Conservation (phyloP, 2,329 filamentous ascomycete species). For the Ophiostoma ulmi region DNA sequence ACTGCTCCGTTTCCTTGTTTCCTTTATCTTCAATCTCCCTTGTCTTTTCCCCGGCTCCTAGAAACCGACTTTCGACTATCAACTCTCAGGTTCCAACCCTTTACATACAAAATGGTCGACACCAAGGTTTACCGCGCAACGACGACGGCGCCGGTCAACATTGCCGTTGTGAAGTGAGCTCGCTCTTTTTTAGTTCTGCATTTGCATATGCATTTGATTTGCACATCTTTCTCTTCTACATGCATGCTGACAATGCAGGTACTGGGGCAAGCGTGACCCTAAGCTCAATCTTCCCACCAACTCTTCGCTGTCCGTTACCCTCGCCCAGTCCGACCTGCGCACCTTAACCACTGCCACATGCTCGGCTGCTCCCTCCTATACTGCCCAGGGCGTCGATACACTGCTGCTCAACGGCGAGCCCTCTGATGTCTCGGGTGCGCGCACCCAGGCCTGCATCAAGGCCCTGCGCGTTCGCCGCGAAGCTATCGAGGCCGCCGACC, state of each 20-base stretch:
- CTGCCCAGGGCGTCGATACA: constrained; percentile 52
- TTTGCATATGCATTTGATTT: neutral
- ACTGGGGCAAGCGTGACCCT: constrained; percentile 96
- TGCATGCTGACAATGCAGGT: constrained; percentile 45
- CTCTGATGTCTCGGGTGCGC: constrained; percentile 79
- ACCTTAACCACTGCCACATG: constrained; percentile 95
- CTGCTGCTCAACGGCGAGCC: constrained; percentile 78
- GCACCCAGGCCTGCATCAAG: constrained; percentile 91
- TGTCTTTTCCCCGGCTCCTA: neutral
- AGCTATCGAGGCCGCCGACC: constrained; percentile 65
- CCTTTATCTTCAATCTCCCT: neutral
- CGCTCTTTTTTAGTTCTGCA: constrained; percentile 17
- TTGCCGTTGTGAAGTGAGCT: constrained; percentile 86
- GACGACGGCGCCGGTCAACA: constrained; percentile 96
- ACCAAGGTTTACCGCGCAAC: constrained; percentile 76
- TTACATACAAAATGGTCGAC: constrained; percentile 32
- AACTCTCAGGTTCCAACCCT: neutral
- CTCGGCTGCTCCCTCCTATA: constrained; percentile 58
- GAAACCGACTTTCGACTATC: neutral
- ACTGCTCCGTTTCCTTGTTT: neutral
- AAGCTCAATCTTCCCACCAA: constrained; percentile 96
- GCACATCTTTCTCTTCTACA: neutral
- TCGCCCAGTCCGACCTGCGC: constrained; percentile 87
- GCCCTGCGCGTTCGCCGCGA: constrained; percentile 74
- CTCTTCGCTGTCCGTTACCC: constrained; percentile 92